Conservation (phyloP, 257 asterid species). For the Scutellaria minor region DNA sequence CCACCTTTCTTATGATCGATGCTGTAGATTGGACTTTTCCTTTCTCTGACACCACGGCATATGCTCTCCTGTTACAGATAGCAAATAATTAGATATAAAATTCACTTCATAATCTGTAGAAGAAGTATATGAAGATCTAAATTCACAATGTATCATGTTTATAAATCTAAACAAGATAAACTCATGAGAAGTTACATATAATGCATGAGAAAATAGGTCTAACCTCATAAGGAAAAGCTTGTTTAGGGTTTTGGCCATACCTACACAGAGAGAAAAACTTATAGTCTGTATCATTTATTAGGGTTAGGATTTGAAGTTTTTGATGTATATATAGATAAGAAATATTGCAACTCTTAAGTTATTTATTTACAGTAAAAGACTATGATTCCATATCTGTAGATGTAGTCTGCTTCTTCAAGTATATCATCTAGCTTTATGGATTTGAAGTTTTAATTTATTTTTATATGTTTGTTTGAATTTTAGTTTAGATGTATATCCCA, state of each 20-base stretch:
- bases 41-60: slow-evolving; percentile 23
- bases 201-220: slow-evolving; percentile 8
- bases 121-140: too few relatives aligned
- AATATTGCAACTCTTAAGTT: background rate
- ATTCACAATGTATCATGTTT: too few relatives aligned
- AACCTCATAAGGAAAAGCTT: slow-evolving; percentile 40
- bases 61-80: slow-evolving; percentile 34
- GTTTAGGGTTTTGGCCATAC: slow-evolving; percentile 33
- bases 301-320: background rate
- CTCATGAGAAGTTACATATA: background rate
- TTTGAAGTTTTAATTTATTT: too few relatives aligned
- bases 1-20: slow-evolving; percentile 1
- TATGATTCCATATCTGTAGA: too few relatives aligned
- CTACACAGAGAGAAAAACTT: background rate
- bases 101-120: too few relatives aligned
- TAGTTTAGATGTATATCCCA: too few relatives aligned
- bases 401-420: too few relatives aligned
- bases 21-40: background rate
- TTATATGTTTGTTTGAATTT: too few relatives aligned
- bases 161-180: too few relatives aligned
- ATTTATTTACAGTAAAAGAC: background rate
- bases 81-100: background rate
- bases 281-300: background rate
- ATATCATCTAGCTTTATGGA: too few relatives aligned
- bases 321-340: slow-evolving; percentile 1